Percentiles rank a stretch among this genome's conserved stretches.
phyloP scores from a whole-genome alignment of 176 grass and related monocot species.

The Bolboschoenus planiculmis region DNA sequence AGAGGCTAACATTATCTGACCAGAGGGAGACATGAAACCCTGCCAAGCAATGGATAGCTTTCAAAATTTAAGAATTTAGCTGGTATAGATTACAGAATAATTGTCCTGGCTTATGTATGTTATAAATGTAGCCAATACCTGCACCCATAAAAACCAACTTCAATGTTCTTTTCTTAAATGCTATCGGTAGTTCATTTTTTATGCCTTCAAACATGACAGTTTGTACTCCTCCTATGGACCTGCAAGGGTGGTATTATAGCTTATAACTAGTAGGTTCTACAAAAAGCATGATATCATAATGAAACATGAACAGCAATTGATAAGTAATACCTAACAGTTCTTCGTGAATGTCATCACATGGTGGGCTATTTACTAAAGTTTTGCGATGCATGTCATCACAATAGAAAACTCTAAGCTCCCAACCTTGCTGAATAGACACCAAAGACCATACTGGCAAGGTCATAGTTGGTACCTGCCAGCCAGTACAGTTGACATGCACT shows the following conservation, averaged over 20 bases:
- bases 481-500: neutral
- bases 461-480: neutral
- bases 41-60: neutral
- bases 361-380: neutral
- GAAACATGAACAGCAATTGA: conserved; percentile 11
- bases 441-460: conserved; percentile 7
- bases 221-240: conserved; percentile 12
- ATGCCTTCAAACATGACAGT: conserved; percentile 16
- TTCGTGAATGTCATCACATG: neutral
- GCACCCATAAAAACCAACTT: neutral
- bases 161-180: conserved; percentile 12
- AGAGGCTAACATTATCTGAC: neutral
- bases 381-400: neutral
- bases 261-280: conserved; percentile 13
- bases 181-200: conserved; percentile 11
- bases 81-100: neutral
- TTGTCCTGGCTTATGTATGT: neutral
- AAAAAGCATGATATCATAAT: conserved; percentile 12
- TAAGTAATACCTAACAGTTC: conserved; percentile 10
- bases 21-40: neutral
- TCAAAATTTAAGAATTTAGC: neutral
- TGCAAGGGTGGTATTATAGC: conserved; percentile 14
- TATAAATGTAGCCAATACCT: conserved; percentile 19
- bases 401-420: neutral
- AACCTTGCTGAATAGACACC: neutral